These are phyloP conservation scores for Cadophora malorum DNA, from an alignment of 2,329 filamentous ascomycete species.

Conservation along the genomic window DNA sequence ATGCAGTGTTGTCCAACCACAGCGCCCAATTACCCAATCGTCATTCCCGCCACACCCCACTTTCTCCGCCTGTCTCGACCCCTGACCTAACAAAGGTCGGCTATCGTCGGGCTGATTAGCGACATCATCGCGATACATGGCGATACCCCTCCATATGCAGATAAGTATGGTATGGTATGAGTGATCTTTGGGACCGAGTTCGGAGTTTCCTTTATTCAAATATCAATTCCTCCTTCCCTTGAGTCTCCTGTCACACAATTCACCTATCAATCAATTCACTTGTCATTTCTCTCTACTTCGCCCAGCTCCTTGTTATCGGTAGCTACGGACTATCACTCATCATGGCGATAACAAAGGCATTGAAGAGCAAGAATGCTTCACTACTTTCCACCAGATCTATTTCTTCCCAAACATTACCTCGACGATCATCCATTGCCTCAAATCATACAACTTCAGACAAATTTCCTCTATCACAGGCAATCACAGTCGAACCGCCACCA, in stretches of 20 bases:
- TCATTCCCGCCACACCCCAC: background rate
- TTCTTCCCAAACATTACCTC: slow-evolving; percentile 39
- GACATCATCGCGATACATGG: background rate
- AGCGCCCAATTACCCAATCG: slow-evolving; percentile 4
- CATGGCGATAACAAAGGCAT: slow-evolving; percentile 35
- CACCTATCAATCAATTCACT: background rate
- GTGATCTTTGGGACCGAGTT: slow-evolving; percentile 5
- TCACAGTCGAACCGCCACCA: slow-evolving; percentile 24
- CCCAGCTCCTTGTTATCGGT: background rate
- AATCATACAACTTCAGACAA: slow-evolving; percentile 31
- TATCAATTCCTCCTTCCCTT: background rate
- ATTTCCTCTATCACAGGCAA: slow-evolving; percentile 25
- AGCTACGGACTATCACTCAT: no score
- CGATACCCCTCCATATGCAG: background rate
- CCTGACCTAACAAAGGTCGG: slow-evolving; percentile 4
- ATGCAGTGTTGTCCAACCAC: slow-evolving; percentile 10
- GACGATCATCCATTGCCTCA: slow-evolving; percentile 34
- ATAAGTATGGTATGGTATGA: background rate
- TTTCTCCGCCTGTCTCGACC: background rate
- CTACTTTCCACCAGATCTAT: slow-evolving; percentile 29
- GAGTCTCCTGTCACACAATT: background rate
- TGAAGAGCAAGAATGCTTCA: slow-evolving; percentile 27
- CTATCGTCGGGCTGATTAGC: slow-evolving; percentile 11
- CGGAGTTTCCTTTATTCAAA: slow-evolving; percentile 14
- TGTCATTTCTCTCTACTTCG: background rate